A percentile compares a stretch with the other conserved stretches of the same genome.
Conservation (phyloP, 2,329 filamentous ascomycete species). For the Fusarium sublunatum region DNA sequence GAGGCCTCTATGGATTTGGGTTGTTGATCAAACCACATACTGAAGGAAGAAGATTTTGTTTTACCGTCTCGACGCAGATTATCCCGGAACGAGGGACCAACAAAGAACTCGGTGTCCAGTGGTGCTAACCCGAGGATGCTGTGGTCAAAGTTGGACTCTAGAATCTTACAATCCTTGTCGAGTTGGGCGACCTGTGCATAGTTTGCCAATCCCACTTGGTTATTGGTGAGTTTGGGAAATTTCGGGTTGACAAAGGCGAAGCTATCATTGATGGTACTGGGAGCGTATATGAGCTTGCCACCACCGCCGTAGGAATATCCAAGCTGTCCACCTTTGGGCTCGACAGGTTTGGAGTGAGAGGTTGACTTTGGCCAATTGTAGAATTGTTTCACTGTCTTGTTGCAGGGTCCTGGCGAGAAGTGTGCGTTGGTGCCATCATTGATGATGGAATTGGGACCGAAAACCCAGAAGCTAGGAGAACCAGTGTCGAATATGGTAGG, state of each 20-base stretch:
- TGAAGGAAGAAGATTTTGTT: constrained; percentile 3
- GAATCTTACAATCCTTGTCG: constrained; percentile 7
- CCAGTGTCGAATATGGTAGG: constrained; percentile 17
- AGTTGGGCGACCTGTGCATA: constrained; percentile 6
- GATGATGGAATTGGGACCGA: constrained; percentile 11
- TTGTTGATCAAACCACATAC: constrained; percentile 7
- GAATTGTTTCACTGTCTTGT: constrained; percentile 12
- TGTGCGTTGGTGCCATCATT: constrained; percentile 6
- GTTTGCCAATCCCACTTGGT: background rate
- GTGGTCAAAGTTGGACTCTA: constrained; percentile 9
- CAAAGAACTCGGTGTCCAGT: background rate
- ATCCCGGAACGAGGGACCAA: constrained; percentile 6
- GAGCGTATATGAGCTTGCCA: constrained; percentile 9
- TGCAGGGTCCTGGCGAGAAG: constrained; percentile 9
- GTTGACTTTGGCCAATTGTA: constrained; percentile 15
- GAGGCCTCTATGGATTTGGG: constrained; percentile 1
- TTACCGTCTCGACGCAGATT: constrained; percentile 1
- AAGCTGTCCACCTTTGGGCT: constrained; percentile 5
- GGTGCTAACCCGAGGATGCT: constrained; percentile 14
- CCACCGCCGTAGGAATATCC: constrained; percentile 11
- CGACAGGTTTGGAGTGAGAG: constrained; percentile 3
- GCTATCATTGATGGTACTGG: background rate
- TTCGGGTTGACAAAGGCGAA: background rate
- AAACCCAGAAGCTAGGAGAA: constrained; percentile 11
- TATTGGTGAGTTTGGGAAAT: background rate